Evolutionary conservation across 2,329 filamentous ascomycete species (phyloP).

Genomic region (Scytalidium lignicola): DNA sequence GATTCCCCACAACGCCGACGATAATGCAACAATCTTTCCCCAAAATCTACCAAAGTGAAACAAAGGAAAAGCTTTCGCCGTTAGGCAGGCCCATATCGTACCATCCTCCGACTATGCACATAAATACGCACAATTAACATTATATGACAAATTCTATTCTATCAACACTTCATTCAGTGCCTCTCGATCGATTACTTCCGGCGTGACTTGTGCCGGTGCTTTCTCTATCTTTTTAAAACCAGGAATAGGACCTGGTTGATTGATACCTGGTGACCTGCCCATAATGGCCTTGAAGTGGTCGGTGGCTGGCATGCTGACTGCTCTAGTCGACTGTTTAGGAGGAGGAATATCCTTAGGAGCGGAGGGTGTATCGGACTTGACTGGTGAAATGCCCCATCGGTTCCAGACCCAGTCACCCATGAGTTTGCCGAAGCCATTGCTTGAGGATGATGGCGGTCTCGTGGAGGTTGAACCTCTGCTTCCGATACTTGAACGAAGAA

Average conservation of each 20-base stretch:
- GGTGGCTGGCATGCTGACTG: conserved; percentile 28
- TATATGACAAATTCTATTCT: conserved; percentile 6
- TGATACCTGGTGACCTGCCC: conserved; percentile 65
- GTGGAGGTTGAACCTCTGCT: conserved; percentile 26
- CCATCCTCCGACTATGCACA: too few species aligned
- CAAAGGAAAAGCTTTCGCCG: too few species aligned
- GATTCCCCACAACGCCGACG: neutral
- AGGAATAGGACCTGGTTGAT: conserved; percentile 69
- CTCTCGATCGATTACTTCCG: conserved; percentile 22
- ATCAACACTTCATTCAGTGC: conserved; percentile 24
- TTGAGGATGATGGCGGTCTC: conserved; percentile 26
- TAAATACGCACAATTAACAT: too few species aligned
- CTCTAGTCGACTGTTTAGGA: conserved; percentile 10
- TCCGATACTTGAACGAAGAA: conserved; percentile 52
- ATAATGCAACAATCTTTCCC: neutral
- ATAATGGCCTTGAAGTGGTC: conserved; percentile 30
- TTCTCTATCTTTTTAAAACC: conserved; percentile 54
- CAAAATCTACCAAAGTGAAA: neutral
- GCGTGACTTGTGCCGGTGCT: conserved; percentile 23
- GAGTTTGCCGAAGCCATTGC: conserved; percentile 39
- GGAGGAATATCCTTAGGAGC: conserved; percentile 1
- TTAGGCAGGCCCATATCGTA: too few species aligned
- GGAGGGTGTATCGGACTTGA: conserved; percentile 24
- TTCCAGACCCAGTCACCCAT: conserved; percentile 63
- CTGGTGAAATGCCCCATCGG: conserved; percentile 53